These are phyloP conservation scores for Rhizopogon roseolus DNA, from an alignment of 768 basidiomycete species.

Conservation along the genomic window DNA sequence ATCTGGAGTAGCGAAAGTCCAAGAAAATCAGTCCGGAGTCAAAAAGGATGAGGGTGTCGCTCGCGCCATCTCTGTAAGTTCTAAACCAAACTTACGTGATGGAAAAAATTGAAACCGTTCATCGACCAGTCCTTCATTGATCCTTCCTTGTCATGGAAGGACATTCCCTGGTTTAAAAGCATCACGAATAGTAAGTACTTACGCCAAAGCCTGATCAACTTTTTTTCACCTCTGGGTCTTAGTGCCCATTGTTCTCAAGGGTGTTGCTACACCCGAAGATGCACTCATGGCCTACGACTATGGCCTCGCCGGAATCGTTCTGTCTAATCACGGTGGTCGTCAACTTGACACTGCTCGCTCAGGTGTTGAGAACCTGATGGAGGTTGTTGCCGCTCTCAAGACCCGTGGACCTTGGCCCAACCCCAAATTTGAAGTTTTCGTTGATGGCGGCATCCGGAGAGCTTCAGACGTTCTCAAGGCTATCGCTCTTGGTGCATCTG, in stretches of 20 bases:
- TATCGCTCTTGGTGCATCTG: slow-evolving; percentile 84
- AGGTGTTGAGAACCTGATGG: slow-evolving; percentile 85
- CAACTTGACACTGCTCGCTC: slow-evolving; percentile 80
- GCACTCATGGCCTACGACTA: slow-evolving; percentile 79
- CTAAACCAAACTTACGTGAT: neutral
- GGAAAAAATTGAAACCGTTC: neutral
- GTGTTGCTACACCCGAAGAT: slow-evolving; percentile 58
- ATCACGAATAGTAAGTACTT: slow-evolving; percentile 56
- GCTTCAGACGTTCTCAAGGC: slow-evolving; percentile 91
- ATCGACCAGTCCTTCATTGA: slow-evolving; percentile 83
- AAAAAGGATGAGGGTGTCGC: slow-evolving; percentile 91
- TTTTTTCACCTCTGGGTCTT: slow-evolving; percentile 5
- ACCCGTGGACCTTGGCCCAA: slow-evolving; percentile 75
- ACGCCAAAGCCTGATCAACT: neutral
- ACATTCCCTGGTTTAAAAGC: slow-evolving; percentile 63
- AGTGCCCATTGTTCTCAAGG: slow-evolving; percentile 89
- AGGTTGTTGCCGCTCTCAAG: slow-evolving; percentile 73
- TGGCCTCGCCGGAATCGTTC: slow-evolving; percentile 70
- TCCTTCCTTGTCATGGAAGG: slow-evolving; percentile 77
- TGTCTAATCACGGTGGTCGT: slow-evolving; percentile 85
- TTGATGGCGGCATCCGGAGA: slow-evolving; percentile 93
- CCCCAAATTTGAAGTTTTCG: slow-evolving; percentile 75
- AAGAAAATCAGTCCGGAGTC: slow-evolving; percentile 43
- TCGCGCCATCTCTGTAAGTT: slow-evolving; percentile 79
- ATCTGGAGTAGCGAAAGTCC: slow-evolving; percentile 33